Evolutionary conservation across 306 rosid species (phyloP).

Genomic region (Nissolia schottii): DNA sequence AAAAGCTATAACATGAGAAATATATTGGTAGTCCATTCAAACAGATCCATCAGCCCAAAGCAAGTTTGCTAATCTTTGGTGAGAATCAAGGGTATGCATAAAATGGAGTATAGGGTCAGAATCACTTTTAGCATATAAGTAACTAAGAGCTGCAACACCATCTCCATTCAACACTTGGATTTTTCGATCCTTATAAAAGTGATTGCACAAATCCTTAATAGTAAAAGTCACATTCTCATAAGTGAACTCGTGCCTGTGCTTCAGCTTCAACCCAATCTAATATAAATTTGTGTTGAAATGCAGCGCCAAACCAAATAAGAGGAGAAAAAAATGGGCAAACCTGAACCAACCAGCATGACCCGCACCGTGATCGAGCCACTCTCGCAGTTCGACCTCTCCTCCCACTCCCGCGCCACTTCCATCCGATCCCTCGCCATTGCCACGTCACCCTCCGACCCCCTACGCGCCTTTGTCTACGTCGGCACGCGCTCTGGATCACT

Average conservation of each 20-base stretch:
- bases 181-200: not conserved
- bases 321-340: constrained; percentile 40
- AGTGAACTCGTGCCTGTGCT: too few relatives aligned
- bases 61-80: not conserved
- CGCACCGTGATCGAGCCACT: constrained; percentile 74
- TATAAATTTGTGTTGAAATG: not conserved
- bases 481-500: constrained; percentile 75
- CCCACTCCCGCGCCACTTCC: constrained; percentile 43
- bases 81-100: not conserved
- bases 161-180: not conserved
- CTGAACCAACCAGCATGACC: constrained; percentile 40
- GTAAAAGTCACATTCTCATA: not conserved
- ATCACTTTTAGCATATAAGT: not conserved
- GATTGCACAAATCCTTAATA: not conserved
- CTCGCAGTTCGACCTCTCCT: constrained; percentile 55
- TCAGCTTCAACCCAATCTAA: not conserved
- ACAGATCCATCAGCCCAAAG: not conserved
- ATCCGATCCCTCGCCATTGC: constrained; percentile 58
- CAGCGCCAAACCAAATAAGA: not conserved
- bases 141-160: not conserved
- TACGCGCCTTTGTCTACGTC: constrained; percentile 40
- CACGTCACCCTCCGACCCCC: constrained; percentile 36
- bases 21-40: not conserved
- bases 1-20: not conserved
- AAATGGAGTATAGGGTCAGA: not conserved